Base-by-base conservation (phyloP, 352 stramenopile species). In the Phytophthora citricola region DNA sequence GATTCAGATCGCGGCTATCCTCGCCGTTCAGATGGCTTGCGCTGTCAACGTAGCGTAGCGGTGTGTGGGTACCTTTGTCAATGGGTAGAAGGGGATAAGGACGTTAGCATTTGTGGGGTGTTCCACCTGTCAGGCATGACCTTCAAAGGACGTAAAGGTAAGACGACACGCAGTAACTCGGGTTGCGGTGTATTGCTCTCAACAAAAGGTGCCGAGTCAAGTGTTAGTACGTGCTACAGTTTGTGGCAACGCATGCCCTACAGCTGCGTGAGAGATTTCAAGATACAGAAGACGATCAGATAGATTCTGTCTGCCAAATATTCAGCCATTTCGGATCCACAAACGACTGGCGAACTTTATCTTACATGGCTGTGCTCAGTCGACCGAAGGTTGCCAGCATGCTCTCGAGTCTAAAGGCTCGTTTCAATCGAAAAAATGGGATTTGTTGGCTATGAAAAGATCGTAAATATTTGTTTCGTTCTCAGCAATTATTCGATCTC, bases 341-440 rank as follows among this genome's bases (percentile, higher is more conserved):
- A 43, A 73, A 70, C 49, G 74, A 40, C 20, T 55, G 67, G 4
- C 59, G 54, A 32, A 75, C 51, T 14, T 74, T 50, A 1, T 55
- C 69, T n/a, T 20, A 65, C 45, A 8, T 9, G 31, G 11, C 31
- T 12, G 31, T 34, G 31, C 31, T 34, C 31, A 8, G 31, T 20
- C 17, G 17, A 20, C 17, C 17, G 17, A 11, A 34, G 11, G 3
- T 31, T 31, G 5, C 27, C 27, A 31, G 27, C 27, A 31, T 63
- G 7, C n/a, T 32, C 20, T 72, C 51, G n/a, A 73, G 31, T 1
- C 11, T 6, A 8, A 34, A 34, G 31, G 27, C 27, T 31, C 27
- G 3, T 31, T 60, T 32, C 58, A 51, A 14, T 58, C 58, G 15
- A 68, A 53, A 29, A 58, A 31, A 31, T 31, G 27, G 8, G 27